Evolutionary conservation across 2,329 filamentous ascomycete species (phyloP).

Genomic region (Aspergillus thermomutatus): DNA sequence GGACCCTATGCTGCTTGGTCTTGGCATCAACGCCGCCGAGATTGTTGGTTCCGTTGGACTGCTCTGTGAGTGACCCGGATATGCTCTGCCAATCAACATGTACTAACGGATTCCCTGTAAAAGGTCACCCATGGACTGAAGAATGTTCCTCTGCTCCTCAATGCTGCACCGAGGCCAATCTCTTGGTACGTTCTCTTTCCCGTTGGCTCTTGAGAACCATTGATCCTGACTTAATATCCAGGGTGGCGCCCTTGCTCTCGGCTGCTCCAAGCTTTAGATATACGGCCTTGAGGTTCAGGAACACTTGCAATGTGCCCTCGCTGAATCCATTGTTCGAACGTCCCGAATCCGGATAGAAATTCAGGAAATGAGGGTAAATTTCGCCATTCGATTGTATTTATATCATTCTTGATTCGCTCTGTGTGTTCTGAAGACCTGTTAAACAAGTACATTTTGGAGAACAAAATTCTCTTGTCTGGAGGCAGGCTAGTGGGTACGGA

Average conservation of each 20-base stretch:
- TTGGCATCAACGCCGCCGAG: slow-evolving; percentile 21
- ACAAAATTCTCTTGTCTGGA: too few species aligned
- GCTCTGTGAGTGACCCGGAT: slow-evolving; percentile 17
- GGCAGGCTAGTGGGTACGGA: too few species aligned
- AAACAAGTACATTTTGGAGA: too few species aligned
- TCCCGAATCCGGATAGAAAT: too few species aligned
- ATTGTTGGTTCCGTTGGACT: slow-evolving; percentile 29
- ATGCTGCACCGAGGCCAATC: slow-evolving; percentile 30
- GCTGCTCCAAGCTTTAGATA: slow-evolving; percentile 12
- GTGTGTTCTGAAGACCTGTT: too few species aligned
- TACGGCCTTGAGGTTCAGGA: neutral
- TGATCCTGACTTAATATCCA: slow-evolving; percentile 7
- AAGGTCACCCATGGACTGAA: slow-evolving; percentile 23
- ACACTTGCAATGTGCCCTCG: neutral
- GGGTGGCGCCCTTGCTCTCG: slow-evolving; percentile 24
- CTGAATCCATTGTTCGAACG: neutral
- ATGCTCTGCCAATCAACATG: neutral
- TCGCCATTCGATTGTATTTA: too few species aligned
- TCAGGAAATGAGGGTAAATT: too few species aligned
- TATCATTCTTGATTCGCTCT: too few species aligned
- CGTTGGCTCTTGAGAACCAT: neutral
- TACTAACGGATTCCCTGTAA: slow-evolving; percentile 1
- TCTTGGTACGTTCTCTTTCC: slow-evolving; percentile 20
- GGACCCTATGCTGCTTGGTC: slow-evolving; percentile 21
- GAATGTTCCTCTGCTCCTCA: slow-evolving; percentile 20